Base-by-base conservation (phyloP, 2,329 filamentous ascomycete genomes). In the Claviceps sp. region DNA sequence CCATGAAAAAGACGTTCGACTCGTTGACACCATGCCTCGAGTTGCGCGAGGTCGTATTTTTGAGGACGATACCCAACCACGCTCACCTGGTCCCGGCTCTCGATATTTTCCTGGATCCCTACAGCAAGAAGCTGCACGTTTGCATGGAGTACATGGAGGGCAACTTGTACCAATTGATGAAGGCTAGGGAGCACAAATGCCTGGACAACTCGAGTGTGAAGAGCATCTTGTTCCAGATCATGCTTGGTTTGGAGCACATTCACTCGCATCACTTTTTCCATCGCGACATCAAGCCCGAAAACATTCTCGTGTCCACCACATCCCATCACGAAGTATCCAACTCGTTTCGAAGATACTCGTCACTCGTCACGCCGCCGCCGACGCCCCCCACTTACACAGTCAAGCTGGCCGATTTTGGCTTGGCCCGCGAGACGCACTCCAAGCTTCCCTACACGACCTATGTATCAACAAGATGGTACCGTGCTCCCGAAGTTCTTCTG, bases 71-170 rank as follows among this genome's bases (percentile, higher is more conserved):
- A 16, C 93, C 93, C 2, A 75, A 80, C 45, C 93, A 98, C 65
- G 81, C 83, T 60, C 93, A 98, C 68, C 79, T 98, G 38, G 93
- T 98, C n/a, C 93, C 93, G 39, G 91, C 93, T 5, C 79, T 97
- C 58, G 93, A 98, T 70, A 98, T 98, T 64, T 98, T 98, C 70
- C 81, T 98, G 62, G 93, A 98, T 64, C 93, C 93, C 0, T 87
- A 89, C 67, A 95, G 80, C 71, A 94, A 90, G 73, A 95, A 96
- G 71, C 82, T 98, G 45, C 93, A 98, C 70, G 98, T 98, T 59
- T 84, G 81, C 64, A 98, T 98, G 93, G 93, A 98, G 72, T 96
- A 95, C 70, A 98, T 98, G 93, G 93, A 98, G 67, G 93, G 93
- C 49, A 98, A 98, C 68, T 77, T 98, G 1, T 98, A 98, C 69